phyloP scores from a whole-genome alignment of 495 filamentous ascomycete genomes.

The Massariosphaeria phaeospora region DNA sequence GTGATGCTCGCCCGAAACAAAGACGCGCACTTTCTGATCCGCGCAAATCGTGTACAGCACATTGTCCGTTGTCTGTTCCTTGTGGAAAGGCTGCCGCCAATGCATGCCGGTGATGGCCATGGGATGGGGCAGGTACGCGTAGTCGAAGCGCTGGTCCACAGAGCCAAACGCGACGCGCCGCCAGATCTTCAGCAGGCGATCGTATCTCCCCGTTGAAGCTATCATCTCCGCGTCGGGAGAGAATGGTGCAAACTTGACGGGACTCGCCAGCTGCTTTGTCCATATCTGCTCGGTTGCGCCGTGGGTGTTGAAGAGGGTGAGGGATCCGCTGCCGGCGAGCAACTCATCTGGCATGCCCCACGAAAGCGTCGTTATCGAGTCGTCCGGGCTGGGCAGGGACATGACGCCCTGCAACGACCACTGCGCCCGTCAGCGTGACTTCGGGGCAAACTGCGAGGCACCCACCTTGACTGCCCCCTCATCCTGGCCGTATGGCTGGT shows the following conservation, averaged over 20 bases:
- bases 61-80: slow-evolving; percentile 76
- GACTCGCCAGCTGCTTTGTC: slow-evolving; percentile 66
- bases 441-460: background rate
- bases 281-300: slow-evolving; percentile 55
- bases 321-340: slow-evolving; percentile 63
- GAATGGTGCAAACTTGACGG: slow-evolving; percentile 70
- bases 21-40: slow-evolving; percentile 79
- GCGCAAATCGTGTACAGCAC: slow-evolving; percentile 88
- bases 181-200: slow-evolving; percentile 90
- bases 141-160: slow-evolving; percentile 82
- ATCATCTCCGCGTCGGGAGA: slow-evolving; percentile 82
- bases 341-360: slow-evolving; percentile 84
- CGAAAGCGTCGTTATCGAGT: slow-evolving; percentile 60
- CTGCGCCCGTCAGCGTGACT: slow-evolving; percentile 35
- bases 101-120: slow-evolving; percentile 71
- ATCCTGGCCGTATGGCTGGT: slow-evolving; percentile 67
- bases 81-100: slow-evolving; percentile 73
- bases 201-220: slow-evolving; percentile 73
- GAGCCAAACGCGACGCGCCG: slow-evolving; percentile 77
- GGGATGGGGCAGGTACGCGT: slow-evolving; percentile 83
- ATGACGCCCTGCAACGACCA: slow-evolving; percentile 52
- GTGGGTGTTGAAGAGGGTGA: slow-evolving; percentile 64
- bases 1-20: slow-evolving; percentile 72
- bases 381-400: slow-evolving; percentile 37
- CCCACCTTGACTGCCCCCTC: slow-evolving; percentile 64